phyloP scores from a whole-genome alignment of 1,284 basidiomycete species.

The Tilletia indica region DNA sequence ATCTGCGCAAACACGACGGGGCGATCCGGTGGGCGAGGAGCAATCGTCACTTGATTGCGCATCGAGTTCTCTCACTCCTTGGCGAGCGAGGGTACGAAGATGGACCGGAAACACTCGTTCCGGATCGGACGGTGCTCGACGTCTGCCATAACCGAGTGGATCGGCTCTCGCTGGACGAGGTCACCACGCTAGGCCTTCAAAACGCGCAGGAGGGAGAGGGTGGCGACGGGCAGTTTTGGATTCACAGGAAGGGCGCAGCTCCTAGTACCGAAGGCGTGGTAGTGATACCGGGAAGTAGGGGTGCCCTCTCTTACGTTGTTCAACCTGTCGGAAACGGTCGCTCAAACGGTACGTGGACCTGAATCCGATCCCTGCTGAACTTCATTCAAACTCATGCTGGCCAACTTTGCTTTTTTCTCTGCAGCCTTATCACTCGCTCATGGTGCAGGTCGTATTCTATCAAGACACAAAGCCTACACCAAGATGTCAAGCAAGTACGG shows the following conservation, averaged over 20 bases:
- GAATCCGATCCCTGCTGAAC: not conserved
- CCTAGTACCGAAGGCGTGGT: not conserved
- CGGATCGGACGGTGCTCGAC: not conserved
- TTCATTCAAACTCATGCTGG: not conserved
- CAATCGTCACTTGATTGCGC: not conserved
- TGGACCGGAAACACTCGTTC: not conserved
- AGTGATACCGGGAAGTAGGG: not conserved
- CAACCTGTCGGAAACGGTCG: not conserved
- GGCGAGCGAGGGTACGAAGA: not conserved
- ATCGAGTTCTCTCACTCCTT: not conserved
- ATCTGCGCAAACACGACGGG: not conserved
- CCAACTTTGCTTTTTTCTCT: too few relatives aligned
- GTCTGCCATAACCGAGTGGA: slow-evolving; percentile 4
- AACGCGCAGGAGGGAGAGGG: not conserved
- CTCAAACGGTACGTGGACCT: not conserved
- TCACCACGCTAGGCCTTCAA: not conserved
- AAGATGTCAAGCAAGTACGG: not conserved
- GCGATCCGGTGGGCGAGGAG: not conserved
- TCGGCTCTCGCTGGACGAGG: not conserved
- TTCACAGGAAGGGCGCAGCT: not conserved
- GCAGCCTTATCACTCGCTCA: slow-evolving; percentile 1
- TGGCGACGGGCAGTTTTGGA: not conserved
- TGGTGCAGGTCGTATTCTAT: not conserved
- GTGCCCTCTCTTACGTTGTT: not conserved
- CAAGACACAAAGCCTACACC: not conserved